Conservation (phyloP, 2,329 filamentous ascomycete genomes). For the Zasmidium cellare region DNA sequence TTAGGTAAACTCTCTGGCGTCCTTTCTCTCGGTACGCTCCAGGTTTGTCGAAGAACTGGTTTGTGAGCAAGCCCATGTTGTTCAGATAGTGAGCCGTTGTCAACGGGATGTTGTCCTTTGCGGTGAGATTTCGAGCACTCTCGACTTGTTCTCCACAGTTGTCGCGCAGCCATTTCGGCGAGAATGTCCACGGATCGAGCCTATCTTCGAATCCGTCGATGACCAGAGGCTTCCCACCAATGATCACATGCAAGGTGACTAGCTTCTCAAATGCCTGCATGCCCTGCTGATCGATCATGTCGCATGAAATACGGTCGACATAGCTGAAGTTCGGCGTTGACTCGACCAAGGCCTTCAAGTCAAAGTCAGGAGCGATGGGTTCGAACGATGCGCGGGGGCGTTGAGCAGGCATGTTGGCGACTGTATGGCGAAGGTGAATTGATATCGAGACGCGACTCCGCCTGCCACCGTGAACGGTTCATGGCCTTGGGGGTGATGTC, state of each 20-base stretch:
- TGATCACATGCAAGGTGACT: conserved; percentile 77
- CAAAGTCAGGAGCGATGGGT: conserved; percentile 81
- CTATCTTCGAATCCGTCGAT: conserved; percentile 83
- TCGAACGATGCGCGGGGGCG: conserved; percentile 88
- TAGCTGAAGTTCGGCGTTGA: conserved; percentile 81
- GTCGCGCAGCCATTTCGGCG: conserved; percentile 73
- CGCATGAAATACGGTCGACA: conserved; percentile 75
- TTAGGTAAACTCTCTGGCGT: conserved; percentile 86
- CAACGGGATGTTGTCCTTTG: conserved; percentile 74
- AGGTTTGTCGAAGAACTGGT: conserved; percentile 70
- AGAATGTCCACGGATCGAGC: conserved; percentile 77
- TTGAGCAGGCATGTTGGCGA: conserved; percentile 66
- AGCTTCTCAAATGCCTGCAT: conserved; percentile 82
- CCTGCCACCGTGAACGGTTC: conserved; percentile 14
- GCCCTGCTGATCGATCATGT: conserved; percentile 75
- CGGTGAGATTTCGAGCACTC: conserved; percentile 76
- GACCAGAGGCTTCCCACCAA: conserved; percentile 82
- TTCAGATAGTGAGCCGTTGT: conserved; percentile 88
- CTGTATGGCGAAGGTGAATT: not conserved
- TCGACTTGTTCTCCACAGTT: conserved; percentile 82
- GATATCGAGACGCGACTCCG: conserved; percentile 4
- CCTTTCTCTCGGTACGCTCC: conserved; percentile 76
- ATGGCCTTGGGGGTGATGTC: conserved; percentile 7
- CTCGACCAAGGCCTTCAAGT: conserved; percentile 74
- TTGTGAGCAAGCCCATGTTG: conserved; percentile 78